Conservation (phyloP, 805 yeast species). For the Candida ovalis region DNA sequence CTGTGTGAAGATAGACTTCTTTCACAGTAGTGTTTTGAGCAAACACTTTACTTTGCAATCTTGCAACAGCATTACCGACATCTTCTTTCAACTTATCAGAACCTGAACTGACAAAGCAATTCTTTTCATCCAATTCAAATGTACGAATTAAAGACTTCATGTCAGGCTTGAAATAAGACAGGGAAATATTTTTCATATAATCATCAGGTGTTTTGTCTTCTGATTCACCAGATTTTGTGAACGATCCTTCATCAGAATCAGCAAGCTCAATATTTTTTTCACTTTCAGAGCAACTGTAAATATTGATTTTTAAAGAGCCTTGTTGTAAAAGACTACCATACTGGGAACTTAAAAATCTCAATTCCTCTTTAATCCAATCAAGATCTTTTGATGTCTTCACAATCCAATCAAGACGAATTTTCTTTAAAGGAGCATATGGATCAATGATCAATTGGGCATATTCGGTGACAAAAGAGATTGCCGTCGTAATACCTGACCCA, state of each 20-base stretch:
- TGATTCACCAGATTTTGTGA: neutral
- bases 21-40: conserved; percentile 25
- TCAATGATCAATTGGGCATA: conserved; percentile 23
- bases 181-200: neutral
- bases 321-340: conserved; percentile 22
- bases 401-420: conserved; percentile 44
- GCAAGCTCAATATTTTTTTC: neutral
- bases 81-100: conserved; percentile 37
- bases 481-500: conserved; percentile 52
- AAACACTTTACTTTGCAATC: conserved; percentile 35
- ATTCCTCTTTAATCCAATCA: conserved; percentile 40
- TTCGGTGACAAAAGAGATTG: conserved; percentile 38
- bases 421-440: conserved; percentile 18
- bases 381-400: conserved; percentile 33
- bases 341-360: conserved; percentile 29
- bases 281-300: conserved; percentile 9
- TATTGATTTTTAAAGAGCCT: conserved; percentile 12
- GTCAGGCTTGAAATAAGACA: conserved; percentile 14
- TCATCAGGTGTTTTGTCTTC: neutral
- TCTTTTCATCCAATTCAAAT: conserved; percentile 31
- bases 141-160: conserved; percentile 15
- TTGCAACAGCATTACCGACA: conserved; percentile 38
- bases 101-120: conserved; percentile 45
- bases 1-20: conserved; percentile 50
- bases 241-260: neutral